Evolutionary conservation across 768 basidiomycete genomes (phyloP).

Genomic region (Suillus tomentosus): DNA sequence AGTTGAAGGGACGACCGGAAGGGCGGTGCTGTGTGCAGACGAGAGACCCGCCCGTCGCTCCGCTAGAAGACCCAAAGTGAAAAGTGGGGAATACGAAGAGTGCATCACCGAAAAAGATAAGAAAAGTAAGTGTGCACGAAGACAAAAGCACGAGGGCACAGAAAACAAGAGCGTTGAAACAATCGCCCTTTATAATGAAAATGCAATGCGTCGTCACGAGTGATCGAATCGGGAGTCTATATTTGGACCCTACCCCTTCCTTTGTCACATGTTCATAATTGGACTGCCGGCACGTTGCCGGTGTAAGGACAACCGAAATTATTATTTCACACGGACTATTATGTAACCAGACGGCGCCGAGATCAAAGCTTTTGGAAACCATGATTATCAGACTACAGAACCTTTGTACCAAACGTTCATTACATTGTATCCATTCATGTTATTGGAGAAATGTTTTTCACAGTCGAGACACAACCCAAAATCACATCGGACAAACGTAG

Average conservation of each 20-base stretch:
- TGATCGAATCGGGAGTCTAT: neutral
- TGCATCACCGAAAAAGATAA: slow-evolving; percentile 15
- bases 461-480: neutral
- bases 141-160: neutral
- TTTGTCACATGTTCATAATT: slow-evolving; percentile 8
- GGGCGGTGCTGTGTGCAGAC: slow-evolving; percentile 19
- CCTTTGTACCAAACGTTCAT: too few species aligned
- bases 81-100: slow-evolving; percentile 56
- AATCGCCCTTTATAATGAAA: slow-evolving; percentile 4
- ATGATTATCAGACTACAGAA: too few species aligned
- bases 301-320: too few species aligned
- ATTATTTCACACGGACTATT: neutral
- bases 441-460: neutral
- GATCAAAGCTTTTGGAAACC: too few species aligned
- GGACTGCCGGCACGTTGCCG: neutral
- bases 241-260: slow-evolving; percentile 2
- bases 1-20: slow-evolving; percentile 20
- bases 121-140: neutral
- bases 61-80: slow-evolving; percentile 61
- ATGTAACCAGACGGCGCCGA: too few species aligned
- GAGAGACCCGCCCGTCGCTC: slow-evolving; percentile 25
- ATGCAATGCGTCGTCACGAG: slow-evolving; percentile 13
- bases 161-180: neutral
- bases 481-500: neutral
- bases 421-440: too few species aligned